Conservation (phyloP, 495 filamentous ascomycete genomes). For the Penicillium subrubescens region DNA sequence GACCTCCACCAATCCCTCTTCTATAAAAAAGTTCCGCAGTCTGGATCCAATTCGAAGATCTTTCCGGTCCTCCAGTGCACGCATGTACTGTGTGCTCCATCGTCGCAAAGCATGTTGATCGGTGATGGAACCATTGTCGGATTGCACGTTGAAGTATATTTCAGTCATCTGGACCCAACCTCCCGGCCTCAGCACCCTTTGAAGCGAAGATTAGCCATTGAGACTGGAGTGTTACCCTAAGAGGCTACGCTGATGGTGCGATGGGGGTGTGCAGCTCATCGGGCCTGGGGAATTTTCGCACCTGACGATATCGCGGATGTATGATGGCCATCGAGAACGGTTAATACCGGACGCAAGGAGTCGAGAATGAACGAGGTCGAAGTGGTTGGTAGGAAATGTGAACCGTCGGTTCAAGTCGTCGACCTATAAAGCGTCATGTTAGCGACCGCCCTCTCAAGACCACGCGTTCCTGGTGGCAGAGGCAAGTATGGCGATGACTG, state of each 20-base stretch:
- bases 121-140: slow-evolving; percentile 81
- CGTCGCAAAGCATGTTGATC: slow-evolving; percentile 68
- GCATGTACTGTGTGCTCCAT: slow-evolving; percentile 72
- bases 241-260: not conserved
- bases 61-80: slow-evolving; percentile 66
- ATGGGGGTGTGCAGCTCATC: not conserved
- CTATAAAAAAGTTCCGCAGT: slow-evolving; percentile 61
- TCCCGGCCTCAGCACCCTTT: slow-evolving; percentile 61
- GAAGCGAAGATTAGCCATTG: slow-evolving; percentile 17
- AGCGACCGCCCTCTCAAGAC: slow-evolving; percentile 25
- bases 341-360: slow-evolving; percentile 81
- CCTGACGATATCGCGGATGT: slow-evolving; percentile 77
- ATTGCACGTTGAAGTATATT: slow-evolving; percentile 85
- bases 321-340: slow-evolving; percentile 71
- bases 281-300: slow-evolving; percentile 24
- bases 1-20: slow-evolving; percentile 74
- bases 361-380: slow-evolving; percentile 89
- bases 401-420: slow-evolving; percentile 79
- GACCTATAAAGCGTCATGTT: slow-evolving; percentile 46
- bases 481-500: not conserved
- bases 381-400: slow-evolving; percentile 73
- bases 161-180: slow-evolving; percentile 95
- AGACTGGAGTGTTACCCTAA: slow-evolving; percentile 3
- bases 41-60: slow-evolving; percentile 69
- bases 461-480: not conserved